Percentiles rank a stretch among this genome's conserved stretches.
Conservation (phyloP, 108 stramenopile genomes). For the Licmophora abbreviata region DNA sequence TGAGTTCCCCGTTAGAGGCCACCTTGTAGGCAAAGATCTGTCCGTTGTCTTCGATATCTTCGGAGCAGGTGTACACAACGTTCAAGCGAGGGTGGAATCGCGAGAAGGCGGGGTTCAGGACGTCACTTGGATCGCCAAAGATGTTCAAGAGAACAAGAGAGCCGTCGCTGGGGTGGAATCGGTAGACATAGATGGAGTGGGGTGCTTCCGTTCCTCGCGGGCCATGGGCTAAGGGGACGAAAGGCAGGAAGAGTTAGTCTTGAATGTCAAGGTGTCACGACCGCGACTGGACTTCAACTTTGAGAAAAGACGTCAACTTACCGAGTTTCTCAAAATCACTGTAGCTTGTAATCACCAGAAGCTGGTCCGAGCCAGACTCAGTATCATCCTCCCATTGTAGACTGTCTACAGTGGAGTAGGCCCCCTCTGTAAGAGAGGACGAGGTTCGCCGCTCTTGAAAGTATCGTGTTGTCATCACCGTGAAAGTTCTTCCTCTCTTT, state of each 20-base stretch:
- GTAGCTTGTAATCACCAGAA: conserved; percentile 70
- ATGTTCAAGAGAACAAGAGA: conserved; percentile 79
- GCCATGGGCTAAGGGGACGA: conserved; percentile 67
- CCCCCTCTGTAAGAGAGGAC: too few relatives aligned
- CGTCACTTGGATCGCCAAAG: conserved; percentile 42
- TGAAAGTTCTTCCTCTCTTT: too few relatives aligned
- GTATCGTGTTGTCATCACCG: too few relatives aligned
- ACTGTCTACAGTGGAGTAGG: background rate
- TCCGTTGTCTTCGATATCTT: conserved; percentile 87
- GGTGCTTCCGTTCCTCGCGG: conserved; percentile 77
- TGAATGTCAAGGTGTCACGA: background rate
- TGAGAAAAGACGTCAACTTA: conserved; percentile 6
- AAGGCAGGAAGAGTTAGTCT: conserved; percentile 3
- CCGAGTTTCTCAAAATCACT: conserved; percentile 71
- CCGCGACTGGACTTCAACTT: background rate
- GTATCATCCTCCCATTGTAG: background rate
- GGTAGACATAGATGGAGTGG: conserved; percentile 71
- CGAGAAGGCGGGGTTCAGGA: conserved; percentile 92
- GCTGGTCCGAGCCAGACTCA: conserved; percentile 21
- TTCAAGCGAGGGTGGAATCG: conserved; percentile 84
- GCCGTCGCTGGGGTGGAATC: conserved; percentile 73
- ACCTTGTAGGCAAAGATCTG: conserved; percentile 72
- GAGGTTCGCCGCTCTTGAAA: too few relatives aligned
- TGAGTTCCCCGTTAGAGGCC: conserved; percentile 51
- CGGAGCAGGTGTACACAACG: conserved; percentile 94